Conservation (phyloP, 2,329 filamentous ascomycete species). For the Aspergillus jensenii region DNA sequence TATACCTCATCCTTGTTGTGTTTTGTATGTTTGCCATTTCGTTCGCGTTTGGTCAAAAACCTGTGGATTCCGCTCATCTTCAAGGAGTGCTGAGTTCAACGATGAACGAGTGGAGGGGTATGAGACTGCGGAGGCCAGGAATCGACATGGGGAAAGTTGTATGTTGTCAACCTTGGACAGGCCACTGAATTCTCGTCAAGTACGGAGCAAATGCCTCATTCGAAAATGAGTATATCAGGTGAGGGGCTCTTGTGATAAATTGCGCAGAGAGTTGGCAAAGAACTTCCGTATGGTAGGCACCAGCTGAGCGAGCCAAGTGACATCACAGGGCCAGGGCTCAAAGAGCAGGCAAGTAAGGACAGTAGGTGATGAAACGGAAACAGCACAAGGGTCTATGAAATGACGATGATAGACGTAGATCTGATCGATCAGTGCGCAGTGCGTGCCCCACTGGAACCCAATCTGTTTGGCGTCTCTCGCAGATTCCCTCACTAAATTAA, state of each 20-base stretch:
- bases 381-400: conserved; percentile 1
- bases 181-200: conserved; percentile 29
- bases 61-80: conserved; percentile 44
- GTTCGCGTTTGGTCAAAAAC: conserved; percentile 43
- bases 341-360: not conserved
- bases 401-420: conserved; percentile 3
- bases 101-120: conserved; percentile 5
- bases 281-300: conserved; percentile 15
- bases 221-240: conserved; percentile 25
- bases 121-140: conserved; percentile 5
- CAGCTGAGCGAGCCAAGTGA: conserved; percentile 20
- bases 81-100: conserved; percentile 2
- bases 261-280: conserved; percentile 4
- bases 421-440: not conserved
- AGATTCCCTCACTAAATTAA: not conserved
- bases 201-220: conserved; percentile 10
- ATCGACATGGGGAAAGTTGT: conserved; percentile 26
- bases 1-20: conserved; percentile 37
- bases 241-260: conserved; percentile 19
- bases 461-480: not conserved
- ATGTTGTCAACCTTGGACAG: conserved; percentile 20
- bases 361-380: not conserved
- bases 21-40: conserved; percentile 28
- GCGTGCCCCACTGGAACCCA: not conserved
- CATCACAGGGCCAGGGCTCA: conserved; percentile 18